These are phyloP conservation scores for Trypanosomatidae sp. DNA, from an alignment of 208 protist genomes.

Conservation along the genomic window DNA sequence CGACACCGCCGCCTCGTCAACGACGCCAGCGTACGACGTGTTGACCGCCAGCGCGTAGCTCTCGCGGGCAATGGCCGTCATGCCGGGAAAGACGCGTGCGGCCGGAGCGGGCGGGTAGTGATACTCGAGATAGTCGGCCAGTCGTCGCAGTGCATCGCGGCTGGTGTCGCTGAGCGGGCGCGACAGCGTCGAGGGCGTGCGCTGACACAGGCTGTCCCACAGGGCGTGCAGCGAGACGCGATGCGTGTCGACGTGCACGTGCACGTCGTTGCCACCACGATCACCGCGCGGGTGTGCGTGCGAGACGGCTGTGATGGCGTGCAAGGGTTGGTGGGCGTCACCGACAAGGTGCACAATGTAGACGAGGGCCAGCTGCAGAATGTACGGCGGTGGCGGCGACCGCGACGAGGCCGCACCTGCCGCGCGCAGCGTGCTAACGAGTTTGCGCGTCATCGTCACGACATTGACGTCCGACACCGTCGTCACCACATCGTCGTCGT, in stretches of 20 bases:
- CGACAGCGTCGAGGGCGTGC: conserved; percentile 1
- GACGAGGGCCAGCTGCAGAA: conserved; percentile 46
- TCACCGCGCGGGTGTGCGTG: conserved; percentile 39
- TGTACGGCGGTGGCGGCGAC: conserved; percentile 18
- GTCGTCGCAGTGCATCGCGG: conserved; percentile 11
- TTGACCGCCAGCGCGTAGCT: conserved; percentile 52
- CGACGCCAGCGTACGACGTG: conserved; percentile 38
- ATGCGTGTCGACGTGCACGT: conserved; percentile 13
- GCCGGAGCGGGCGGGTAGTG: conserved; percentile 25
- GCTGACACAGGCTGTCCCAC: conserved; percentile 70
- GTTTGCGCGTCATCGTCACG: not conserved
- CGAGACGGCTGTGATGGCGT: conserved; percentile 30
- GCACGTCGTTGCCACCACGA: conserved; percentile 47
- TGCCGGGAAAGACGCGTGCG: conserved; percentile 8
- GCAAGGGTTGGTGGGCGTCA: conserved; percentile 80
- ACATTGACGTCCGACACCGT: conserved; percentile 3
- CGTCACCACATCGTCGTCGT: not conserved
- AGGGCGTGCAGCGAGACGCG: conserved; percentile 46
- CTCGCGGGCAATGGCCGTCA: conserved; percentile 25
- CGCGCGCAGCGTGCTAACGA: too few relatives aligned
- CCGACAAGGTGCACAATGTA: conserved; percentile 74
- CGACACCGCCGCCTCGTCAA: conserved; percentile 7
- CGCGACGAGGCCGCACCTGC: not conserved
- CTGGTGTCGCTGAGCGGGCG: conserved; percentile 36
- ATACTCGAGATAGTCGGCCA: conserved; percentile 41